A percentile compares a stretch with the other conserved stretches of the same genome.
Evolutionary conservation across 2,329 filamentous ascomycete genomes (phyloP).

Genomic region (Aspergillus calidoustus): DNA sequence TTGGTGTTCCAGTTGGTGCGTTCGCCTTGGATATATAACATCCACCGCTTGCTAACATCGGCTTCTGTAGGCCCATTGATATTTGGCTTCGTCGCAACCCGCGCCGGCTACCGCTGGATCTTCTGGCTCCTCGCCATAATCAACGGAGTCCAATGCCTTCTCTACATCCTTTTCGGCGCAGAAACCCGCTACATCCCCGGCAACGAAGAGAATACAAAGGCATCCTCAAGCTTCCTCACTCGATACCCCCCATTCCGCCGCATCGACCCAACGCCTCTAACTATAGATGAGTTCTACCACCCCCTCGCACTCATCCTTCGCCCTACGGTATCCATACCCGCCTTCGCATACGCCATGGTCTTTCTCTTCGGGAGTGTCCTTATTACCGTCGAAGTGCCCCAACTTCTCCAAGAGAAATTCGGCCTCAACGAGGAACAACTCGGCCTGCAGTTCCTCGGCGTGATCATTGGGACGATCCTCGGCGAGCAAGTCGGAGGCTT

Average conservation of each 20-base stretch:
- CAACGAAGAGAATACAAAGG: constrained; percentile 25
- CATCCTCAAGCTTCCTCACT: background rate
- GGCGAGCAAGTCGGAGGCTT: constrained; percentile 65
- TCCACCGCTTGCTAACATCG: constrained; percentile 13
- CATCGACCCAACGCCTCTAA: constrained; percentile 58
- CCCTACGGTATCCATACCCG: constrained; percentile 57
- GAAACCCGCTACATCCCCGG: constrained; percentile 58
- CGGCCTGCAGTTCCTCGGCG: constrained; percentile 62
- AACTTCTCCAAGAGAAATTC: constrained; percentile 61
- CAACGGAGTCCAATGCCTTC: constrained; percentile 60
- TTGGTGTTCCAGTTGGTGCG: constrained; percentile 51
- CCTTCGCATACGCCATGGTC: constrained; percentile 61
- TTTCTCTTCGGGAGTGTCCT: constrained; percentile 62
- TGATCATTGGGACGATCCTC: constrained; percentile 63
- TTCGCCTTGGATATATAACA: background rate
- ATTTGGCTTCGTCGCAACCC: constrained; percentile 52
- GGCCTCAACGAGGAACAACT: constrained; percentile 62
- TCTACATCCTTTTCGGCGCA: constrained; percentile 60
- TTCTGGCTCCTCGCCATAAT: constrained; percentile 64
- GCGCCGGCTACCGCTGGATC: constrained; percentile 63
- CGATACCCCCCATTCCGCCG: constrained; percentile 51
- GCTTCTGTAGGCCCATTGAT: constrained; percentile 38
- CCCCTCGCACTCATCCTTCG: constrained; percentile 54
- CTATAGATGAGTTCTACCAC: constrained; percentile 55
- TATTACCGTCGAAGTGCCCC: constrained; percentile 63